Evolutionary conservation across 1,139 yeast genomes (phyloP).

Genomic region (Sugiyamaella neomexicana): DNA sequence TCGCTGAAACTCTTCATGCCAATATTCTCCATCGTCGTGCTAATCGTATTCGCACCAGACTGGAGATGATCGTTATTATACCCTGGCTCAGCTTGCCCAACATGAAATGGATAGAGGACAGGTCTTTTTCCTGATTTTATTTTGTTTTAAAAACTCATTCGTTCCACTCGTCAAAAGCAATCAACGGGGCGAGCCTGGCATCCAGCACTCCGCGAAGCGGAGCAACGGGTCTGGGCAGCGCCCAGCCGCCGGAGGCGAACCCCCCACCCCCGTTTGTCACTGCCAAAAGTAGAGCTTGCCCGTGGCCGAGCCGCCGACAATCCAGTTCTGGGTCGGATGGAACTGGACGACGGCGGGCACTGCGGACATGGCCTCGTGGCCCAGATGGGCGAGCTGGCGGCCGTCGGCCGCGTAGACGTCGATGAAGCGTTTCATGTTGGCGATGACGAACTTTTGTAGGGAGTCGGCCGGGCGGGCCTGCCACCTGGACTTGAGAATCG

Average conservation of each 20-base stretch:
- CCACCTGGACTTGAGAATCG: conserved; percentile 86
- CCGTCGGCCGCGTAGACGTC: conserved; percentile 82
- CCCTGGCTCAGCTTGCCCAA: too few species aligned
- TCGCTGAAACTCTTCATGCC: too few species aligned
- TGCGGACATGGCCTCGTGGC: conserved; percentile 65
- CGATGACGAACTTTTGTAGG: conserved; percentile 81
- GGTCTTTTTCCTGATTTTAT: conserved; percentile 58
- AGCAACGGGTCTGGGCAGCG: not conserved
- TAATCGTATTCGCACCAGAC: too few species aligned
- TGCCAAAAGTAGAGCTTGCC: conserved; percentile 72
- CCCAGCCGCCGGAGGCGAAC: not conserved
- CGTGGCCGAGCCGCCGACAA: conserved; percentile 90
- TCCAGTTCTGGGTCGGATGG: conserved; percentile 87
- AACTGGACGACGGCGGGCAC: conserved; percentile 87
- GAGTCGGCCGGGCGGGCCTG: conserved; percentile 69
- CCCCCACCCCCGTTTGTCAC: conserved; percentile 8
- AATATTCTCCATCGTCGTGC: too few species aligned
- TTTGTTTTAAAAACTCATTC: conserved; percentile 57
- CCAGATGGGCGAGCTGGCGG: conserved; percentile 70
- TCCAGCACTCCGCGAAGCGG: not conserved
- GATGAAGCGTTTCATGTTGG: conserved; percentile 84
- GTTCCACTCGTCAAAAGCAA: conserved; percentile 39
- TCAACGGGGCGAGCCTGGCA: too few species aligned
- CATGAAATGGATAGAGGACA: conserved; percentile 48
- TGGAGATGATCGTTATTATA: too few species aligned